Percentiles rank a stretch among this genome's conserved stretches.
phyloP scores from a whole-genome alignment of 768 basidiomycete species.

The Lactarius vividus region DNA sequence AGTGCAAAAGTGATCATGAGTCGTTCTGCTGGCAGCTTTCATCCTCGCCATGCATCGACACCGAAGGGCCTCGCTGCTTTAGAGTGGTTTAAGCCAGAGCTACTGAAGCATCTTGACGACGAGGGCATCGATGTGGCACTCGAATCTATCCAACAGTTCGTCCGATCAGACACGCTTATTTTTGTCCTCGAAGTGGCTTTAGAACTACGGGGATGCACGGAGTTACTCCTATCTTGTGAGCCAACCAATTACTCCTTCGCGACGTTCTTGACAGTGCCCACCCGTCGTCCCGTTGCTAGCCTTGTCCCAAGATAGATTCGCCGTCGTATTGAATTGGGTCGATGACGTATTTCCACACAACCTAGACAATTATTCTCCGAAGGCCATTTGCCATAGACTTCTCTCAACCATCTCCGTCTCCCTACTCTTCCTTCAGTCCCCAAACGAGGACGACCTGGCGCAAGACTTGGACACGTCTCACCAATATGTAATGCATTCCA shows the following conservation, averaged over 20 bases:
- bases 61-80: conserved; percentile 1
- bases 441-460: conserved; percentile 1
- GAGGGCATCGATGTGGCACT: conserved; percentile 16
- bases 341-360: conserved; percentile 8
- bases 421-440: conserved; percentile 8
- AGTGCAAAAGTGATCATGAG: background rate
- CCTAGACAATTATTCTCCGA: conserved; percentile 13
- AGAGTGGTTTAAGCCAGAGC: conserved; percentile 15
- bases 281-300: conserved; percentile 3
- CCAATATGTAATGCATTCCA: conserved; percentile 12
- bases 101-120: conserved; percentile 4
- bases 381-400: background rate
- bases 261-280: background rate
- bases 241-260: background rate
- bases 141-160: conserved; percentile 1
- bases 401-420: conserved; percentile 18
- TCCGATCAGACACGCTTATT: conserved; percentile 8
- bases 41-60: background rate
- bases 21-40: background rate
- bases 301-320: conserved; percentile 11
- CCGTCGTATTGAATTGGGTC: conserved; percentile 17
- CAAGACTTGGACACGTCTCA: conserved; percentile 12
- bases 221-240: conserved; percentile 25
- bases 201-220: conserved; percentile 12
- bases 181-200: conserved; percentile 19